Evolutionary conservation across 768 basidiomycete species (phyloP).

Genomic region (Amanita phalloides): DNA sequence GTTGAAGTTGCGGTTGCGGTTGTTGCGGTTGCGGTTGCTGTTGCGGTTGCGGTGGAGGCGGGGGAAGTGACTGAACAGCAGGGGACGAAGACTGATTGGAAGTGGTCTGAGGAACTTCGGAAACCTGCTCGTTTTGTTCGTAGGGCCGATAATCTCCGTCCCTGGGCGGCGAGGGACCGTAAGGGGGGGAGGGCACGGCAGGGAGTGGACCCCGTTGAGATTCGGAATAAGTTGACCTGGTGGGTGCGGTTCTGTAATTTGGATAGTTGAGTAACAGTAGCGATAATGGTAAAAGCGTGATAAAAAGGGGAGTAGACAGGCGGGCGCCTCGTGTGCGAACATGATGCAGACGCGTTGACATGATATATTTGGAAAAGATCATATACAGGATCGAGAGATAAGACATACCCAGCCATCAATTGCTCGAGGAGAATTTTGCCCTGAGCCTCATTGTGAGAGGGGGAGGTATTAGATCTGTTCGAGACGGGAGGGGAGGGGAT

Average conservation of each 20-base stretch:
- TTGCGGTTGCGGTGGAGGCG: background rate
- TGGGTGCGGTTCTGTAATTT: conserved; percentile 30
- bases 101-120: conserved; percentile 28
- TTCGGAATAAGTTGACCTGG: conserved; percentile 42
- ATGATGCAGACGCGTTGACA: conserved; percentile 3
- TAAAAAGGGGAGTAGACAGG: conserved; percentile 15
- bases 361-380: conserved; percentile 2
- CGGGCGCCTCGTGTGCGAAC: conserved; percentile 11
- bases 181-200: conserved; percentile 37
- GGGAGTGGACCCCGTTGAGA: conserved; percentile 27
- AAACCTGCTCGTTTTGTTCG: conserved; percentile 28
- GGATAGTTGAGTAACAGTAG: conserved; percentile 9
- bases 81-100: conserved; percentile 19
- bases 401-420: conserved; percentile 68
- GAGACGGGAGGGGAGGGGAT: conserved; percentile 61
- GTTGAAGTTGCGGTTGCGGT: background rate
- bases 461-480: conserved; percentile 43
- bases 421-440: conserved; percentile 72
- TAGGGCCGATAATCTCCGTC: conserved; percentile 37
- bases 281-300: conserved; percentile 8
- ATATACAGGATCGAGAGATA: conserved; percentile 1
- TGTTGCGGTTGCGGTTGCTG: conserved; percentile 3
- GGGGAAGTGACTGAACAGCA: conserved; percentile 6
- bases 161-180: conserved; percentile 26
- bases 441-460: conserved; percentile 52